phyloP scores from a whole-genome alignment of 805 yeast species.

The Ogataea polymorpha region DNA sequence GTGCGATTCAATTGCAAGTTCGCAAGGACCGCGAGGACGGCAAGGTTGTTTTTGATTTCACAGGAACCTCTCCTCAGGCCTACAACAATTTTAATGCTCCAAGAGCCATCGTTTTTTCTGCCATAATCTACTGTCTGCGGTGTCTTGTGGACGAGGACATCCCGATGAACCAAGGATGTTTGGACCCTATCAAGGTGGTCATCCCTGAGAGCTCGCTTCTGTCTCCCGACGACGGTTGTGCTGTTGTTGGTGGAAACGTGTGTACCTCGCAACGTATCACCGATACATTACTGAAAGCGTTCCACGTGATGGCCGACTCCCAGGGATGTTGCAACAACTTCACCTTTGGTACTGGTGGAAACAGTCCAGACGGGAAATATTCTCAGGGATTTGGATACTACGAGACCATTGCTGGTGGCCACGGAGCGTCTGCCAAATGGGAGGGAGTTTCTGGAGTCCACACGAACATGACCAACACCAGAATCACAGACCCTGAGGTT shows the following conservation, averaged over 20 bases:
- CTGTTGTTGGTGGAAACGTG: conserved; percentile 94
- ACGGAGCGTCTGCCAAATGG: conserved; percentile 85
- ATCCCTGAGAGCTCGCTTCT: conserved; percentile 64
- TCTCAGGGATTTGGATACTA: conserved; percentile 80
- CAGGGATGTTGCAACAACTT: conserved; percentile 95
- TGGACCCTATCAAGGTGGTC: conserved; percentile 67
- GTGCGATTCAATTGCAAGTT: conserved; percentile 54
- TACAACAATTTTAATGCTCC: conserved; percentile 94
- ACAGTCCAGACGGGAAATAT: conserved; percentile 45
- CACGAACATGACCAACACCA: conserved; percentile 90
- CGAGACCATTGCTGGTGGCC: conserved; percentile 94
- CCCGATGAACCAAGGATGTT: conserved; percentile 92
- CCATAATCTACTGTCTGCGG: conserved; percentile 82
- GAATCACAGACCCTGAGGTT: conserved; percentile 88
- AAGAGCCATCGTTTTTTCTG: conserved; percentile 81
- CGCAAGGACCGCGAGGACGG: conserved; percentile 43
- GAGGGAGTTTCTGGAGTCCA: conserved; percentile 88
- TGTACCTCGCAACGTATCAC: conserved; percentile 93
- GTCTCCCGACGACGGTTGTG: conserved; percentile 79
- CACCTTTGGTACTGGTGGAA: conserved; percentile 83
- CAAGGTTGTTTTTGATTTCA: conserved; percentile 74
- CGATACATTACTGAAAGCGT: conserved; percentile 83
- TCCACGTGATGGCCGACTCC: conserved; percentile 87
- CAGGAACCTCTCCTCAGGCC: conserved; percentile 82
- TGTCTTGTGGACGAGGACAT: conserved; percentile 83